Conservation (phyloP, 179 eudicot species). For the Silene coronaria region DNA sequence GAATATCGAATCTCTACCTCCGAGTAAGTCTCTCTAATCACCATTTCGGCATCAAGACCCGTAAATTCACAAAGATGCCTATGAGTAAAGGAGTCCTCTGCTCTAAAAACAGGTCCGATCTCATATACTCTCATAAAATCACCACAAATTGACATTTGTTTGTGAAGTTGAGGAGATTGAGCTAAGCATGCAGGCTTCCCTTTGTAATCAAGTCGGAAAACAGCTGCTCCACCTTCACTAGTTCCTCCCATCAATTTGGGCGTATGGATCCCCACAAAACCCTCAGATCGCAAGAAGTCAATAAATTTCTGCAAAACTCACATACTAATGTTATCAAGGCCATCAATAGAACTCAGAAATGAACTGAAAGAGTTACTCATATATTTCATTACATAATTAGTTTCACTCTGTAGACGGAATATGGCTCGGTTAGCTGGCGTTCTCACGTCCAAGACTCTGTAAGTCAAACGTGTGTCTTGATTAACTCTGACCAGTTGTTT, state of each 20-base stretch:
- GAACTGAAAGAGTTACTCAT: slow-evolving; percentile 3
- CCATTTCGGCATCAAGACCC: slow-evolving; percentile 98
- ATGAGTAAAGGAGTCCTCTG: slow-evolving; percentile 88
- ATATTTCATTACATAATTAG: slow-evolving; percentile 46
- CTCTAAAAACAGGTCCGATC: slow-evolving; percentile 90
- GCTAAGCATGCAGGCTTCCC: slow-evolving; percentile 91
- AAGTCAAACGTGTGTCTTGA: slow-evolving; percentile 84
- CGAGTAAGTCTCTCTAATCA: slow-evolving; percentile 78
- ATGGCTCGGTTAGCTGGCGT: slow-evolving; percentile 85
- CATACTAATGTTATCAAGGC: slow-evolving; percentile 5
- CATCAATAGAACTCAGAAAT: neutral
- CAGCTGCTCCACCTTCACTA: slow-evolving; percentile 97
- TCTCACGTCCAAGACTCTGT: slow-evolving; percentile 73
- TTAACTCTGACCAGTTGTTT: slow-evolving; percentile 78
- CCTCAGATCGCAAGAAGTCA: slow-evolving; percentile 50
- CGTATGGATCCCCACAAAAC: slow-evolving; percentile 67
- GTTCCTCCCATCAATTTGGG: slow-evolving; percentile 87
- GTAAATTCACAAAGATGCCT: slow-evolving; percentile 90
- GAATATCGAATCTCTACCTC: slow-evolving; percentile 49
- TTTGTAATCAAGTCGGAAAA: slow-evolving; percentile 78
- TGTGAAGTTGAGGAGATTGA: slow-evolving; percentile 96
- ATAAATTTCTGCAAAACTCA: slow-evolving; percentile 51
- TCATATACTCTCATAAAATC: slow-evolving; percentile 84
- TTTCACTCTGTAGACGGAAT: slow-evolving; percentile 57
- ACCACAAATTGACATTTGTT: slow-evolving; percentile 89